These are phyloP conservation scores for Phyllostachys edulis DNA, from an alignment of 176 grass and related monocot genomes.

Conservation along the genomic window DNA sequence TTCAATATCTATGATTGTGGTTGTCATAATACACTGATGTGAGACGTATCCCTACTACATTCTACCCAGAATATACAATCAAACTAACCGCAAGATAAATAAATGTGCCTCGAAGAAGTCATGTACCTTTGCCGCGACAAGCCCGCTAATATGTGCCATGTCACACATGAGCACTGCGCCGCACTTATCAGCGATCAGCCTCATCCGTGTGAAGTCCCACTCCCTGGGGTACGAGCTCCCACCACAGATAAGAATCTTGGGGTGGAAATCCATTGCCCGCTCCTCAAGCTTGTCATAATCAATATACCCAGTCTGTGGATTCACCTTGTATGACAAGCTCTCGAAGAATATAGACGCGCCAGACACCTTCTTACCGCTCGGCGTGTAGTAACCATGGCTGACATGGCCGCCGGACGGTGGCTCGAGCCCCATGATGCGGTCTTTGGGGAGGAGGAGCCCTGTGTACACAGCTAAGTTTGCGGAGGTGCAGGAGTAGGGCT, in stretches of 20 bases:
- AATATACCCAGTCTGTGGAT: constrained; percentile 80
- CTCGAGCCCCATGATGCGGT: constrained; percentile 95
- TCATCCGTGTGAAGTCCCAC: constrained; percentile 82
- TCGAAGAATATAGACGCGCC: constrained; percentile 96
- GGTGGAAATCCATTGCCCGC: constrained; percentile 83
- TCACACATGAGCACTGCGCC: constrained; percentile 91
- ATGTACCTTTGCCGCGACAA: constrained; percentile 90
- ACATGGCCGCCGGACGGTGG: constrained; percentile 94
- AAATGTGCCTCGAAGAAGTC: not conserved
- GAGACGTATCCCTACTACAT: not conserved
- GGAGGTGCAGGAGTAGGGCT: constrained; percentile 93
- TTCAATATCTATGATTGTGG: not conserved
- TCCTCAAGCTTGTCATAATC: constrained; percentile 97
- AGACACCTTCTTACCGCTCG: constrained; percentile 88
- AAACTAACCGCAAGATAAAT: constrained; percentile 2
- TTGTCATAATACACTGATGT: not conserved
- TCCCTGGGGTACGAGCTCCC: constrained; percentile 95
- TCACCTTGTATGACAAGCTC: constrained; percentile 95
- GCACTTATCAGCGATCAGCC: constrained; percentile 83
- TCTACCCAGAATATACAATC: not conserved
- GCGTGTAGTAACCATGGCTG: constrained; percentile 90
- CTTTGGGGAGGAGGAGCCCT: constrained; percentile 73
- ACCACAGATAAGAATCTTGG: constrained; percentile 94
- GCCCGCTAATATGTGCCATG: constrained; percentile 95
- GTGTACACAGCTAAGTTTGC: constrained; percentile 94